Base-by-base conservation (phyloP, 2,329 filamentous ascomycete genomes). In the Cylindrodendrum hubeiense region DNA sequence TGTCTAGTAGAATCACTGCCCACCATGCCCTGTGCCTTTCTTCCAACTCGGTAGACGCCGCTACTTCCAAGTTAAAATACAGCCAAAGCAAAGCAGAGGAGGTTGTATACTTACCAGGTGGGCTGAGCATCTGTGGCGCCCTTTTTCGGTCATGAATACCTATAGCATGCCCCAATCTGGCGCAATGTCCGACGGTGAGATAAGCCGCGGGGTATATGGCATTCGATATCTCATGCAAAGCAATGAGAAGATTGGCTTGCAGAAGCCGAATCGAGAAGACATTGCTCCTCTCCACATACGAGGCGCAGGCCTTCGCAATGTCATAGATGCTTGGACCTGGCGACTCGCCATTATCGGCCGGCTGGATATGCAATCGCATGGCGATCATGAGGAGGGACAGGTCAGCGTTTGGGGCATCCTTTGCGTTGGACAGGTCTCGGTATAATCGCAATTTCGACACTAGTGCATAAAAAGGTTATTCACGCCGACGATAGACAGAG, bases 321-420 rank as follows among this genome's bases (percentile, higher is more conserved):
- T 7, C 9, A 26, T 63, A 57, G 2, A 37, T 12, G 1, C 52
- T 37, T 4, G 15, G 3, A 19, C 37, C 28, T 3, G 15, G n/a
- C 5, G 24, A 28, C 9, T 56, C 52, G 4, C 21, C 22, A 13
- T 9, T 17, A 13, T 39, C 10, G 1, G 19, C 9, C 5, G 37
- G 3, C 28, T 63, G 54, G 9, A 37, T 63, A 81, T 22, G 83
- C 89, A 46, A 93, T 96, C 80, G 85, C 84, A 24, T 79, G 8
- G 33, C 37, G 2, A 61, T 13, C 24, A 61, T 8, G 8, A 55
- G n/a, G 8, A 37, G 12, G 5, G 30, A 3, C 3, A 44, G 30
- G 24, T 61, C 43, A 5, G 39, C 33, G 7, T 33, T 34, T 2
- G 44, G 21, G 17, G 24, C 19, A 2, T 41, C 24, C 3, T 3